These are phyloP conservation scores for Solanum stenotomum DNA, from an alignment of 257 asterid genomes.

Conservation along the genomic window DNA sequence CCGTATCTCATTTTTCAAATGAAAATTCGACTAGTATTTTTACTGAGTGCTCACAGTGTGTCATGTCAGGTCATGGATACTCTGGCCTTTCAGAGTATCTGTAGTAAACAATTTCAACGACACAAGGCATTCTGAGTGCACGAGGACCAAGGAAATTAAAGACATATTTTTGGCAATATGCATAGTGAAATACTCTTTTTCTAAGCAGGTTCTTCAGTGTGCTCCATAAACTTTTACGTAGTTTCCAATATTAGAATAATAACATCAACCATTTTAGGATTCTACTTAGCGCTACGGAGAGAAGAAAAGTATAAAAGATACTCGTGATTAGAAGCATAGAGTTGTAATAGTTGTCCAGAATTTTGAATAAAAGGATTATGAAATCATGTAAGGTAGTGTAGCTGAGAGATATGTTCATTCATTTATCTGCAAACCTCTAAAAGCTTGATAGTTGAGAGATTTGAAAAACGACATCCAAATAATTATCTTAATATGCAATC, in stretches of 20 bases:
- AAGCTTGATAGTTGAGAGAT: not conserved
- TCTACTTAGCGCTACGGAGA: not conserved
- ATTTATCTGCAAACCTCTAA: not conserved
- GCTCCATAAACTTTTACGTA: not conserved
- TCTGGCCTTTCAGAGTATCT: not conserved
- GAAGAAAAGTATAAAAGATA: not conserved
- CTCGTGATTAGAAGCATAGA: not conserved
- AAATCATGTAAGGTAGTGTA: not conserved
- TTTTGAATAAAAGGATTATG: not conserved
- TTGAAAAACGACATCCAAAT: not conserved
- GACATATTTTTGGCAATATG: not conserved
- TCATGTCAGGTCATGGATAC: not conserved
- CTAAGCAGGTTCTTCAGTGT: not conserved
- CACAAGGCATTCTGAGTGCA: not conserved
- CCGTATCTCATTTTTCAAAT: not conserved
- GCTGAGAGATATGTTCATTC: not conserved
- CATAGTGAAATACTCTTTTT: not conserved
- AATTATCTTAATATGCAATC: not conserved
- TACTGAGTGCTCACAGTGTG: not conserved
- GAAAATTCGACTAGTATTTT: not conserved
- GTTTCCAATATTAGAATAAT: not conserved
- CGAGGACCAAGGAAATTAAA: not conserved
- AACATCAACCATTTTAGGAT: not conserved
- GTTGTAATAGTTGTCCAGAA: not conserved
- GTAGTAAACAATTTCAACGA: not conserved